Conservation (phyloP, 108 stramenopile species). For the Cyclotella distinguenda region DNA sequence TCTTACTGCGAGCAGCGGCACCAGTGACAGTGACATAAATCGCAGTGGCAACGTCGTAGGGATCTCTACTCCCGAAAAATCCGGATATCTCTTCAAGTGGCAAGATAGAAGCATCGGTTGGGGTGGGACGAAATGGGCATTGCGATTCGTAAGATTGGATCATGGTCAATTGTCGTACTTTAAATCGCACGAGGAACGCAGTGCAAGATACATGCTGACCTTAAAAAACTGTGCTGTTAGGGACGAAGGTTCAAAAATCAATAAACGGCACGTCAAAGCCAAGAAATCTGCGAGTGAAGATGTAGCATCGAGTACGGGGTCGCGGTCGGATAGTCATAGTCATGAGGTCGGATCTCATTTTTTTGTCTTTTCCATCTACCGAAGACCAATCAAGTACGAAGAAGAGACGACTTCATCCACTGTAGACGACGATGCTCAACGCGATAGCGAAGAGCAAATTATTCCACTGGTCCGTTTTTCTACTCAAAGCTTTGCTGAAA, state of each 20-base stretch:
- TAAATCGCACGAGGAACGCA: slow-evolving; percentile 52
- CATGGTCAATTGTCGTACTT: slow-evolving; percentile 65
- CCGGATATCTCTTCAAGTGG: slow-evolving; percentile 78
- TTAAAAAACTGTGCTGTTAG: slow-evolving; percentile 79
- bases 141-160: slow-evolving; percentile 68
- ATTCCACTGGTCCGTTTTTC: slow-evolving; percentile 79
- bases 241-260: slow-evolving; percentile 77
- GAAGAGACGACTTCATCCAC: background rate
- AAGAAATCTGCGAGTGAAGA: background rate
- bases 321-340: slow-evolving; percentile 6
- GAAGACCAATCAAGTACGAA: slow-evolving; percentile 30
- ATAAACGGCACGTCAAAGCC: slow-evolving; percentile 37
- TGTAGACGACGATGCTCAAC: slow-evolving; percentile 29
- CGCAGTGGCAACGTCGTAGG: background rate
- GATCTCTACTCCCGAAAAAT: slow-evolving; percentile 36
- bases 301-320: background rate
- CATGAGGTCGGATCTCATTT: slow-evolving; percentile 70
- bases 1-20: background rate
- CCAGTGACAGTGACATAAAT: background rate
- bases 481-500: slow-evolving; percentile 64
- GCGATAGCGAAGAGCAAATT: slow-evolving; percentile 51
- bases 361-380: slow-evolving; percentile 78
- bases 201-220: slow-evolving; percentile 63
- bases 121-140: slow-evolving; percentile 79
- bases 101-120: slow-evolving; percentile 80